Percentiles rank a stretch among this genome's conserved stretches.
phyloP scores from a whole-genome alignment of 495 filamentous ascomycete species.

The Hypomontagnella submonticulosa region DNA sequence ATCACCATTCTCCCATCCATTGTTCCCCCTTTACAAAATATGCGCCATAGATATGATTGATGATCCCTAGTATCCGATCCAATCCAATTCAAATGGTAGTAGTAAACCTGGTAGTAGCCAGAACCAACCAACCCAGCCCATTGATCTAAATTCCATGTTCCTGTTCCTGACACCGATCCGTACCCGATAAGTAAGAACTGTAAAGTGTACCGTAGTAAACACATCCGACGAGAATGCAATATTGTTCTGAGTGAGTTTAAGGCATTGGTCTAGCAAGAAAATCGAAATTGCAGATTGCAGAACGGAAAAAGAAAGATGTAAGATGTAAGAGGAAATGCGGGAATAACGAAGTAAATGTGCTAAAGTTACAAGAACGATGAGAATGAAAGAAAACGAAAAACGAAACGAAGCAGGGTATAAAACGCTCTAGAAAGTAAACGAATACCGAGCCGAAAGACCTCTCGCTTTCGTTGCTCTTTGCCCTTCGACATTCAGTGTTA shows the following conservation, averaged over 20 bases:
- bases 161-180: constrained; percentile 6
- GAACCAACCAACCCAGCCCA: not conserved
- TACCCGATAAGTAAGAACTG: too few relatives aligned
- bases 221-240: constrained; percentile 19
- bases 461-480: not conserved
- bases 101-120: constrained; percentile 1
- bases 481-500: not conserved
- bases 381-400: not conserved
- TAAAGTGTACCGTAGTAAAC: too few relatives aligned
- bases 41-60: constrained; percentile 18
- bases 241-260: constrained; percentile 15
- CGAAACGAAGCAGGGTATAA: constrained; percentile 38
- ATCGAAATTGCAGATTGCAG: constrained; percentile 2
- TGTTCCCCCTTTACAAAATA: constrained; percentile 7
- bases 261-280: constrained; percentile 32
- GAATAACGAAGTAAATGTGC: not conserved
- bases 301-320: not conserved
- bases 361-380: constrained; percentile 35
- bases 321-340: too few relatives aligned
- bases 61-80: not conserved
- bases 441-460: not conserved
- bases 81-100: too few relatives aligned
- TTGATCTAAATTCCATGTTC: constrained; percentile 9
- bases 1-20: constrained; percentile 9
- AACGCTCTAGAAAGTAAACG: constrained; percentile 30